Conservation (phyloP, 345 rosid genomes). For the Camelina neglecta region DNA sequence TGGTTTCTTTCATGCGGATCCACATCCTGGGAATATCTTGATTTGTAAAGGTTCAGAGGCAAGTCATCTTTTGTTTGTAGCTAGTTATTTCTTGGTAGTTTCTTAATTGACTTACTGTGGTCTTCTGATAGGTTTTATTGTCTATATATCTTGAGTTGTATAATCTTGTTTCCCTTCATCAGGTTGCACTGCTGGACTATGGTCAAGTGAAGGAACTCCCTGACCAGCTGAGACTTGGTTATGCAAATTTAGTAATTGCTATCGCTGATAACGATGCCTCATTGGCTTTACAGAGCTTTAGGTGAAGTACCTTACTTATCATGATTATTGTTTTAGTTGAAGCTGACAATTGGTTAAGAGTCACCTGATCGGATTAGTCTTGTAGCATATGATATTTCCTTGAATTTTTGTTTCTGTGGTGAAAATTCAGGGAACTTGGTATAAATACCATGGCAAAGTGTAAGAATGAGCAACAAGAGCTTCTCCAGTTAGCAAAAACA, state of each 20-base stretch:
- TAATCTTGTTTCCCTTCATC: conserved; percentile 35
- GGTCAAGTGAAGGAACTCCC: conserved; percentile 99
- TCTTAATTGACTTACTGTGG: neutral
- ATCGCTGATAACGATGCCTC: conserved; percentile 74
- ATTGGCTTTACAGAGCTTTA: conserved; percentile 72
- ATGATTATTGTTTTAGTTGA: neutral
- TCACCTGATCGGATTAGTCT: conserved; percentile 20
- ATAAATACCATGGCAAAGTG: conserved; percentile 64
- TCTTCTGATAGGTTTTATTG: neutral
- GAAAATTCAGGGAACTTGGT: conserved; percentile 77
- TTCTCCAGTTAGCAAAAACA: conserved; percentile 75
- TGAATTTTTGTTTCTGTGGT: conserved; percentile 12
- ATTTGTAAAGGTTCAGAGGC: conserved; percentile 97
- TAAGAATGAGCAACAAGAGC: conserved; percentile 69
- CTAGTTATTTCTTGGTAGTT: neutral
- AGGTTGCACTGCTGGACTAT: conserved; percentile 95
- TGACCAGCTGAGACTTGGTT: conserved; percentile 77
- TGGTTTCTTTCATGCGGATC: conserved; percentile 99
- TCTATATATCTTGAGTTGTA: conserved; percentile 20
- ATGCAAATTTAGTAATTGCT: conserved; percentile 84
- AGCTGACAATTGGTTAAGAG: conserved; percentile 9
- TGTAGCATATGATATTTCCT: conserved; percentile 5
- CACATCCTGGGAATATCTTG: conserved; percentile 97
- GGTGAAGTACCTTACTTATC: conserved; percentile 47
- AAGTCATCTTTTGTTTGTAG: conserved; percentile 44